Evolutionary conservation across 345 rosid species (phyloP), one percentile per base, ranked within the genome.

Genomic region (Capsella bursapastoris): DNA sequence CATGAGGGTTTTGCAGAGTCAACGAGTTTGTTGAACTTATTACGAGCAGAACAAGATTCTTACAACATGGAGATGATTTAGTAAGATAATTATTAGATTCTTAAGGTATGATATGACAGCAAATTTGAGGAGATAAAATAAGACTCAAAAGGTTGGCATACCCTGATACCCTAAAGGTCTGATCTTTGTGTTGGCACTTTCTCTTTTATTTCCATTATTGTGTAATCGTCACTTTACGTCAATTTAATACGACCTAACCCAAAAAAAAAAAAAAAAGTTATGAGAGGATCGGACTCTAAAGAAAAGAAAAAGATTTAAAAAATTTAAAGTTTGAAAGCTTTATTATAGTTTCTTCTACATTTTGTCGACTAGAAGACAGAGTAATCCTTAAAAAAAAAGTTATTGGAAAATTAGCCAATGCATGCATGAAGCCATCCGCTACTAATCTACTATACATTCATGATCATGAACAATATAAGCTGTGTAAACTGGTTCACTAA

Each of bases 121-220:
- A 38, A 74, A 66, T 49, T 51, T 13, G 28, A 49, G 67, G 49
- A 6, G 34, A 57, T 57, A 57, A 48, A 66, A 48, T 58, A 66
- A 66, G 72, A 74, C 72, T 57, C 40, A 40, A 59, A 67, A 64
- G 64, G n/a, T 52, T 51, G 62, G 69, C 69, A 52, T 72, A 52
- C 13, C 18, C 18, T 18, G 18, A 18, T 18, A 18, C 18, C 52
- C 61, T 50, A 71, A 71, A 28, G 60, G 60, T 38, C 60, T 61
- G 18, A 16, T 71, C 5, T 40, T 60, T 14, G 52, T 62, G n/a
- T 62, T 51, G 76, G 35, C 45, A 52, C 2, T 52, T 22, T 22
- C 25, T 43, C 70, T 72, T 72, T 44, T 32, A 40, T 18, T 40
- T 72, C 62, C 75, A 58, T 0, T 70, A 48, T 22, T 22, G 25